Conservation (phyloP, 2,329 filamentous ascomycete genomes). For the Fusarium abutilonis region DNA sequence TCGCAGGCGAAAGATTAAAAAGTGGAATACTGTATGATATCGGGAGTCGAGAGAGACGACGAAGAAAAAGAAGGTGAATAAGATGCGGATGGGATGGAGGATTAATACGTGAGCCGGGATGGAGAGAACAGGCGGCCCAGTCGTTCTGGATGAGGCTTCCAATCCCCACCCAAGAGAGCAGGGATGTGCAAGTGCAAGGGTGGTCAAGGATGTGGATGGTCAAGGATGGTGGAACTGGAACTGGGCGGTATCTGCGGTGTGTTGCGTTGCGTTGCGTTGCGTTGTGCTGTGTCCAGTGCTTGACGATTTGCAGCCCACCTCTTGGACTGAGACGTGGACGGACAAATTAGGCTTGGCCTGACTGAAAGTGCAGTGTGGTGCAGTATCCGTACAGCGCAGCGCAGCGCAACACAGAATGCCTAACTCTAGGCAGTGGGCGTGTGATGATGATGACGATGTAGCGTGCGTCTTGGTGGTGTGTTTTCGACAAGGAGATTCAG, state of each 20-base stretch:
- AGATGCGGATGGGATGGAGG: constrained; percentile 42
- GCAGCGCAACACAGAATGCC: too few relatives aligned
- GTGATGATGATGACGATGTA: constrained; percentile 37
- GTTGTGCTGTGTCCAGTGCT: neutral
- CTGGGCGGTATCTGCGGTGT: constrained; percentile 38
- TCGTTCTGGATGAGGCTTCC: constrained; percentile 46
- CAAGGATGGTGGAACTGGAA: constrained; percentile 30
- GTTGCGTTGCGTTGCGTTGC: neutral
- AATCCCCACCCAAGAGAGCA: constrained; percentile 38
- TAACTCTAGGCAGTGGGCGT: constrained; percentile 8
- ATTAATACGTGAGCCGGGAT: constrained; percentile 46
- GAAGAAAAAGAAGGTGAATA: constrained; percentile 33
- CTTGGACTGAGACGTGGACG: constrained; percentile 15
- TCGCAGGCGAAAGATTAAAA: constrained; percentile 32
- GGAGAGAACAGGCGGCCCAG: constrained; percentile 40
- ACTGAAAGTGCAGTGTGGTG: constrained; percentile 26
- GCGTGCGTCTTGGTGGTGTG: constrained; percentile 34
- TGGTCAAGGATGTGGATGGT: constrained; percentile 29
- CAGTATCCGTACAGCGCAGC: too few relatives aligned
- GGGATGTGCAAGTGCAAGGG: constrained; percentile 24
- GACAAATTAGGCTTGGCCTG: constrained; percentile 36
- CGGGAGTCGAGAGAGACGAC: constrained; percentile 40
- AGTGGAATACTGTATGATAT: constrained; percentile 26
- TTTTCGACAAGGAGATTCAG: constrained; percentile 26
- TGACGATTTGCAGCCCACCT: constrained; percentile 11